Conservation (phyloP, 2,329 filamentous ascomycete species). For the Byssothecium circinans region DNA sequence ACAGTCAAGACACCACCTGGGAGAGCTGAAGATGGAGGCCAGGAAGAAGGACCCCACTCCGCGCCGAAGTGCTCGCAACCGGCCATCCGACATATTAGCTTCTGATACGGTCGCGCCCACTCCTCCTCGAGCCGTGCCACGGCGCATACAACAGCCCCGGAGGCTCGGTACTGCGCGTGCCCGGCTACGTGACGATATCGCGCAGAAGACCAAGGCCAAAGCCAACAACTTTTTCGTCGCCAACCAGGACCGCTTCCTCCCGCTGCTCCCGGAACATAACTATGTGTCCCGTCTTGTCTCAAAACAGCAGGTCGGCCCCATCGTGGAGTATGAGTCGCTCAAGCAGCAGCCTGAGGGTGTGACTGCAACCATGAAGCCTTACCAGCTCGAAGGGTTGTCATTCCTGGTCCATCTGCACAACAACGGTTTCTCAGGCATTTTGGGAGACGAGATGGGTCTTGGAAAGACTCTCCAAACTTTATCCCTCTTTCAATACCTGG, state of each 20-base stretch:
- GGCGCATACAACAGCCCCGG: conserved; percentile 13
- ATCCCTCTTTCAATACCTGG: conserved; percentile 92
- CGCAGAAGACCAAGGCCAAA: conserved; percentile 46
- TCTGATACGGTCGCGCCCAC: conserved; percentile 31
- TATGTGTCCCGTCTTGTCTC: conserved; percentile 46
- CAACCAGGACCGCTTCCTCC: conserved; percentile 51
- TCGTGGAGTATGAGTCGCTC: conserved; percentile 47
- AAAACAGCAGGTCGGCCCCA: conserved; percentile 19
- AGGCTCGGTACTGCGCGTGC: conserved; percentile 45
- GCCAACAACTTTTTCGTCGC: conserved; percentile 51
- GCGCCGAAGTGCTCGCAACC: conserved; percentile 26
- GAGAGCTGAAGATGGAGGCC: conserved; percentile 40
- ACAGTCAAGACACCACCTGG: conserved; percentile 14
- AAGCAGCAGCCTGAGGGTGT: conserved; percentile 50
- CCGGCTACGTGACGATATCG: conserved; percentile 47
- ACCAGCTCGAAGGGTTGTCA: conserved; percentile 94
- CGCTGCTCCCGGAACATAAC: conserved; percentile 49
- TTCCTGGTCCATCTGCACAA: conserved; percentile 99
- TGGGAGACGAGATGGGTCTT: conserved; percentile 99
- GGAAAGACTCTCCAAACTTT: conserved; percentile 99
- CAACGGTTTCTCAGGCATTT: conserved; percentile 97
- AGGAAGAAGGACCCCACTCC: conserved; percentile 18
- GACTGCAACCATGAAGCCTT: conserved; percentile 75
- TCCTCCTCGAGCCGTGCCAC: conserved; percentile 9
- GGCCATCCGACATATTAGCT: conserved; percentile 31